Base-by-base conservation (phyloP, 2,329 filamentous ascomycete genomes). In the Fusarium liriodendri region DNA sequence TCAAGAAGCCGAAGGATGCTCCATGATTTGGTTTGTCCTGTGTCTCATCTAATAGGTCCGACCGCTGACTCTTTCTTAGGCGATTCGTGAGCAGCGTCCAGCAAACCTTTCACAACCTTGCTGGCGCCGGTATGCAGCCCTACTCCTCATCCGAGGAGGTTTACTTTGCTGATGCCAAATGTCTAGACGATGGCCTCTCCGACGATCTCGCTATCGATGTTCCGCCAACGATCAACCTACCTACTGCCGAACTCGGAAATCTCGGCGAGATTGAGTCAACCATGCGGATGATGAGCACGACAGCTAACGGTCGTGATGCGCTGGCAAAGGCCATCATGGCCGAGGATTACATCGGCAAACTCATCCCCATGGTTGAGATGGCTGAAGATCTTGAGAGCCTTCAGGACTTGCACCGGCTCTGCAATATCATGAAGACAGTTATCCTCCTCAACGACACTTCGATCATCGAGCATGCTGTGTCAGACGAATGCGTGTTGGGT, bases 391-490 rank as follows among this genome's bases (percentile, higher is more conserved):
- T 98, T 69, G 95, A 99, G 83, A 95, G 94, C 81, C 86, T 97
- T 10, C 85, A 90, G 25, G 96, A 98, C 80, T 85, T 99, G 69
- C 97, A 98, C 82, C 91, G 94, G 57, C 87, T 99, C 54, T 99
- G 97, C 89, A 98, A 95, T 82, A 98, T 99, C 81, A 97, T 98
- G 94, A 99, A 99, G 87, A 93, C 93, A 68, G 89, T 98, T 66
- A 97, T 99, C 63, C 87, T 98, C 62, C 90, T 98, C 72, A 99
- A 98, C 84, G 97, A 99, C 81, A 97, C 93, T 33, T 89, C 92
- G 68, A 97, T 99, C 73, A 98, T 99, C 79, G 97, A 99, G 83
- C 92, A 95, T 76, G 93, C 96, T 16, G 95, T 99, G 29, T 94
- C 94, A 16, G 96, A 98, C 83, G 91, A 95, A 67, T 93, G 95